Evolutionary conservation across 2,329 filamentous ascomycete species (phyloP), one percentile per base, ranked within the genome.

Genomic region (Grosmannia clavigera): DNA sequence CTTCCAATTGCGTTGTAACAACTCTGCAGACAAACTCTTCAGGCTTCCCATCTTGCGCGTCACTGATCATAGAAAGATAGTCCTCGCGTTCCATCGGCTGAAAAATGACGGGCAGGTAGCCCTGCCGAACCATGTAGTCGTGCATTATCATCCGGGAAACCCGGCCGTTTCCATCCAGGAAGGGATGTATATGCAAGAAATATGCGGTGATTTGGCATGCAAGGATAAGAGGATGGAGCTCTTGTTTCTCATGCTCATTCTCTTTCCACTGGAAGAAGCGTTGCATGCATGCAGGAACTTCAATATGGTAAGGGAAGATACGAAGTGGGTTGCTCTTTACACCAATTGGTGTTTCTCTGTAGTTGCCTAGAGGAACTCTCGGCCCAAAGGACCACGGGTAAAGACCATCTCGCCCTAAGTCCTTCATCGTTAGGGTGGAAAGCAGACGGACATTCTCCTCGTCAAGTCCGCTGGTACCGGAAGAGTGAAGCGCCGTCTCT

Each of bases 121-220:
- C 56, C n/a, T 58, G 56, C 16, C 46, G 43, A 3, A 40, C 29
- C 56, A 58, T 3, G n/a, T 58, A 58, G 29, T 58, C 56, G 31
- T 58, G 56, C 56, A 58, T 58, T 2, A 58, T 58, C 56, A 58
- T 58, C 25, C 56, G 19, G 5, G 56, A 58, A 7, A 58, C 56
- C 2, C 56, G 43, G 29, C 31, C 56, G 33, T 58, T 58, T n/a
- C 56, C 56, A 29, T 58, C 56, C 12, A 16, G 16, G n/a, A 58
- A 58, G 29, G 56, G 56, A n/a, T 58, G 46, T 22, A 58, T 25
- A 2, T 58, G 29, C 29, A 58, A 19, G 22, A 58, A 58, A 19
- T 58, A 58, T 1, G 19, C 46, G 6, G 31, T 38, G 10, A n/a
- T 12, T 9, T 58, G 56, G 46, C 56, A 58, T 25, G 56, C 56